Percentiles rank a stretch among this genome's conserved stretches.
Conservation (phyloP, 768 basidiomycete species). For the Xerocomus potaroensis region DNA sequence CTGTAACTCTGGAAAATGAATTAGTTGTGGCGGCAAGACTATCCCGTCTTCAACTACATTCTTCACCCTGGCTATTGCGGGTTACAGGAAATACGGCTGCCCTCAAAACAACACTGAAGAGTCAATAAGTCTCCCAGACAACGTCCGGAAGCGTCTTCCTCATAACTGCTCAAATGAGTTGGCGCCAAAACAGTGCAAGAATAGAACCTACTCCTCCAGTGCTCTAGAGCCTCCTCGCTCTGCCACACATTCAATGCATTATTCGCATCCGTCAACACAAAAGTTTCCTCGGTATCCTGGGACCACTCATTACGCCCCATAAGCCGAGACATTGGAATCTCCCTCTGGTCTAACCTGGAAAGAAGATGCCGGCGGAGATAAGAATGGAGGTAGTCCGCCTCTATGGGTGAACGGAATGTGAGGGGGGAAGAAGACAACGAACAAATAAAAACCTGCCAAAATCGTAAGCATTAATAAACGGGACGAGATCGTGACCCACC, state of each 20-base stretch:
- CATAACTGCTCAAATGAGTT: slow-evolving; percentile 54
- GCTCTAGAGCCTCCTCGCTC: slow-evolving; percentile 55
- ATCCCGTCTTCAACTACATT: too few relatives aligned
- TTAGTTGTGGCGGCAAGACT: too few relatives aligned
- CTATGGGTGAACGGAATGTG: slow-evolving; percentile 51
- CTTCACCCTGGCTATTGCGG: too few relatives aligned
- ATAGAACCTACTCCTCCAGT: slow-evolving; percentile 67
- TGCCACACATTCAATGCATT: slow-evolving; percentile 69
- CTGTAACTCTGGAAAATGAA: too few relatives aligned
- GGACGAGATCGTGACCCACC: slow-evolving; percentile 38
- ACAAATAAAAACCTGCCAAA: slow-evolving; percentile 76
- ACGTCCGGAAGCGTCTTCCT: slow-evolving; percentile 65
- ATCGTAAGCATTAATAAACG: slow-evolving; percentile 5
- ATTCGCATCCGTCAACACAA: slow-evolving; percentile 56
- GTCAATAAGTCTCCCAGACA: slow-evolving; percentile 76
- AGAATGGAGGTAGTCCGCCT: slow-evolving; percentile 66
- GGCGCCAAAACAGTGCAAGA: not conserved
- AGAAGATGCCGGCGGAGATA: slow-evolving; percentile 62
- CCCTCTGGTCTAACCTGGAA: slow-evolving; percentile 45
- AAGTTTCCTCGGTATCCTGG: slow-evolving; percentile 35
- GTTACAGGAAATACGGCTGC: too few relatives aligned
- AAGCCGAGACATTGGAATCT: slow-evolving; percentile 46
- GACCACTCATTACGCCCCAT: slow-evolving; percentile 21
- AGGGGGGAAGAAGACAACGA: slow-evolving; percentile 50
- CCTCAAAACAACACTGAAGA: not conserved